A percentile compares a stretch with the other conserved stretches of the same genome.
Evolutionary conservation across 2,329 filamentous ascomycete species (phyloP).

Genomic region (Dendryphion nanum): DNA sequence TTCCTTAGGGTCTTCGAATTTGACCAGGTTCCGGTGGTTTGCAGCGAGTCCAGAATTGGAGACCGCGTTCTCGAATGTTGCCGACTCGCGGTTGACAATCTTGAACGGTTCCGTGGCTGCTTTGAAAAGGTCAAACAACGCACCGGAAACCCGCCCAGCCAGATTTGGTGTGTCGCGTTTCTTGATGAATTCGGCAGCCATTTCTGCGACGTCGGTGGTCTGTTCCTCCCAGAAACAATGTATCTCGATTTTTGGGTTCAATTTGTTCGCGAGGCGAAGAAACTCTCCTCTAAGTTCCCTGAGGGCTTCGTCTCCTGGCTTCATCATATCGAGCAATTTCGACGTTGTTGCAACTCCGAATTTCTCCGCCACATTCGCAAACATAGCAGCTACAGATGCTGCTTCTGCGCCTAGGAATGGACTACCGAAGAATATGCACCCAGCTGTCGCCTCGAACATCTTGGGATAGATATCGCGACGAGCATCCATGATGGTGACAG

Average conservation of each 20-base stretch:
- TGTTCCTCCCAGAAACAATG: not conserved
- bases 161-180: no score
- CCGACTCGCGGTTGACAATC: not conserved
- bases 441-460: slow-evolving; percentile 19
- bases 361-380: slow-evolving; percentile 1
- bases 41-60: not conserved
- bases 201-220: not conserved
- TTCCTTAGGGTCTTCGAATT: not conserved
- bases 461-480: slow-evolving; percentile 15
- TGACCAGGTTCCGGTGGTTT: not conserved
- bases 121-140: not conserved
- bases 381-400: slow-evolving; percentile 15
- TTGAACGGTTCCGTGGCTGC: not conserved
- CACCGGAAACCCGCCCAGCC: not conserved
- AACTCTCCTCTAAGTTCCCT: not conserved
- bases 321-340: not conserved
- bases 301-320: not conserved
- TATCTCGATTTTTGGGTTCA: not conserved
- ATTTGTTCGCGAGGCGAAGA: not conserved
- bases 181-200: not conserved
- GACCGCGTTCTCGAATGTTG: no score
- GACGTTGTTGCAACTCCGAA: not conserved
- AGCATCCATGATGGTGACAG: slow-evolving; percentile 12
- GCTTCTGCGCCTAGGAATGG: slow-evolving; percentile 15
- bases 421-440: slow-evolving; percentile 21